phyloP scores from a whole-genome alignment of 2,329 filamentous ascomycete species.

The Talaromyces pinophilus region DNA sequence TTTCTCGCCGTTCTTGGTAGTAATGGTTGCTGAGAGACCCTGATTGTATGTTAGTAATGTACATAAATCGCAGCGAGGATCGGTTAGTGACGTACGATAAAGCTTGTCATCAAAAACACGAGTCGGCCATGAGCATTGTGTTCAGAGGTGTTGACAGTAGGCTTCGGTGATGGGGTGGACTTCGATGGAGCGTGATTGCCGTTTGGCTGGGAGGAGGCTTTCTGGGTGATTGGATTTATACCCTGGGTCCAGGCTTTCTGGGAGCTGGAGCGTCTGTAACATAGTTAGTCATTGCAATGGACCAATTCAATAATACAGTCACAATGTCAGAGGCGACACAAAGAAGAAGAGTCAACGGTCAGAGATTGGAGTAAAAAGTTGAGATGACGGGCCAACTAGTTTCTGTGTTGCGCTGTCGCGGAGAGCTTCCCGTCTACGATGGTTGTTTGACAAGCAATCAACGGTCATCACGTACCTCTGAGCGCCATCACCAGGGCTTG shows the following conservation, averaged over 20 bases:
- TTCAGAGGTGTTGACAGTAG: conserved; percentile 52
- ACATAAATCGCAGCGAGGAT: neutral
- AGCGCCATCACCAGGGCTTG: conserved; percentile 56
- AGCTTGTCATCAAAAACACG: conserved; percentile 59
- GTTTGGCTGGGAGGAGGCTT: conserved; percentile 56
- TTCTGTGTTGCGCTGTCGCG: neutral
- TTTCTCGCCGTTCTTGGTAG: conserved; percentile 61
- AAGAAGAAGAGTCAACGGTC: neutral
- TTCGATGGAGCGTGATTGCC: conserved; percentile 52
- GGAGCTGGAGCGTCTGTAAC: conserved; percentile 52
- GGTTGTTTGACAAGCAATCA: neutral
- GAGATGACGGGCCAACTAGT: neutral
- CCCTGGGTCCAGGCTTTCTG: conserved; percentile 64
- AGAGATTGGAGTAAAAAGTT: neutral
- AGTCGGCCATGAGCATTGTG: conserved; percentile 63
- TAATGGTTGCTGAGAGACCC: conserved; percentile 59
- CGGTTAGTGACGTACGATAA: conserved; percentile 53
- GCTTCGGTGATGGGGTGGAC: conserved; percentile 41
- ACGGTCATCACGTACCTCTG: conserved; percentile 53
- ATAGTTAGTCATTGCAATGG: conserved; percentile 26
- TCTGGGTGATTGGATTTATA: conserved; percentile 63
- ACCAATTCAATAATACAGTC: conserved; percentile 6
- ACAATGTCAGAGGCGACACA: neutral
- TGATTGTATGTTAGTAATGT: conserved; percentile 37
- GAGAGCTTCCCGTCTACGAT: neutral